Evolutionary conservation across 2,329 filamentous ascomycete species (phyloP).

Genomic region (Colletotrichum cereale): DNA sequence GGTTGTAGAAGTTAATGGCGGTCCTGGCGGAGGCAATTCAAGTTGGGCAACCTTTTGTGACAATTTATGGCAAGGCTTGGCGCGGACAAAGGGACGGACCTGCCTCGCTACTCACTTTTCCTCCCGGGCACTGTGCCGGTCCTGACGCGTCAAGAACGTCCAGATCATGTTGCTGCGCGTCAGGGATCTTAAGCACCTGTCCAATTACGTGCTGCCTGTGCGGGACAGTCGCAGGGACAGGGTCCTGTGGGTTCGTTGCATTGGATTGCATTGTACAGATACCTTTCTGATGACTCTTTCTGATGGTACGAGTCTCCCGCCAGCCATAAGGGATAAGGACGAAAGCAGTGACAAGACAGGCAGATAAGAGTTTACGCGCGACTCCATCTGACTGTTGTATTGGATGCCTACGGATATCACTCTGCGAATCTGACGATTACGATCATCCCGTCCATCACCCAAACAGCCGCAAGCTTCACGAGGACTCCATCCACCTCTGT

Average conservation of each 20-base stretch:
- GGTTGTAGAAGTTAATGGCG: background rate
- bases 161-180: background rate
- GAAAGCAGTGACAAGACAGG: background rate
- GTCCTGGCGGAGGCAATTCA: background rate
- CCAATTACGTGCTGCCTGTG: constrained; percentile 14
- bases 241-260: background rate
- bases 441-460: background rate
- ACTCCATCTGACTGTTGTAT: background rate
- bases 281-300: background rate
- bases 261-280: background rate
- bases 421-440: background rate
- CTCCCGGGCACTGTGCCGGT: background rate
- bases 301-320: background rate
- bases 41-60: background rate
- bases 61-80: background rate
- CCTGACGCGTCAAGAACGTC: constrained; percentile 17
- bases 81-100: background rate
- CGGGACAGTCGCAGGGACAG: background rate
- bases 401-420: background rate
- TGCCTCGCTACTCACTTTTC: constrained; percentile 1
- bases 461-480: background rate
- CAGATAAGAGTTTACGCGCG: background rate
- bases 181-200: constrained; percentile 2
- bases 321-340: background rate
- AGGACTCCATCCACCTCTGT: background rate